Conservation (phyloP, 2,329 filamentous ascomycete genomes). For the Seiridium cupressi region DNA sequence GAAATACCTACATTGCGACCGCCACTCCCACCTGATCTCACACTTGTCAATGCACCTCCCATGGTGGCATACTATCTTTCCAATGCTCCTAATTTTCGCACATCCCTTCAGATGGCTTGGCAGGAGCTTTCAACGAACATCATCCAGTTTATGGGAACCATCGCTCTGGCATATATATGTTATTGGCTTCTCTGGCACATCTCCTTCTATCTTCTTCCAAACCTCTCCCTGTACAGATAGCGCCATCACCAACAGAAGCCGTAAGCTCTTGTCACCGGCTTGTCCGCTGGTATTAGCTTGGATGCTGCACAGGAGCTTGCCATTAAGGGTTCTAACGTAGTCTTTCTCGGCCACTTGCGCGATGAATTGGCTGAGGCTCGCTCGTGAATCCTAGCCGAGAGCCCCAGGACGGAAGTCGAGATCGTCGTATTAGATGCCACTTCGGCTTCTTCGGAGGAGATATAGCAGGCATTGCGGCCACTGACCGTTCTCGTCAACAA, state of each 20-base stretch:
- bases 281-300: conserved; percentile 32
- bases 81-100: no score
- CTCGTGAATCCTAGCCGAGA: conserved; percentile 18
- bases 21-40: no score
- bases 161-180: neutral
- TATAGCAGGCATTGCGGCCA: conserved; percentile 19
- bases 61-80: no score
- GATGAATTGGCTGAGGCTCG: conserved; percentile 26
- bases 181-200: neutral
- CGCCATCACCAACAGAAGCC: conserved; percentile 2
- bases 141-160: neutral
- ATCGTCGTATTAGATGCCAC: conserved; percentile 27
- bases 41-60: no score
- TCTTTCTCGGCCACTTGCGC: conserved; percentile 28
- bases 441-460: conserved; percentile 23
- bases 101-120: neutral
- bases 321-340: conserved; percentile 30
- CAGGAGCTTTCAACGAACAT: neutral
- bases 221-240: neutral
- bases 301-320: conserved; percentile 29
- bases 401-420: conserved; percentile 22
- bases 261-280: conserved; percentile 31
- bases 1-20: no score
- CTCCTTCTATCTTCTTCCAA: neutral
- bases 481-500: conserved; percentile 33